Evolutionary conservation across 371 early-diverging fungal species (phyloP), one percentile per base, ranked within the genome.

Genomic region (Circinella umbellata): DNA sequence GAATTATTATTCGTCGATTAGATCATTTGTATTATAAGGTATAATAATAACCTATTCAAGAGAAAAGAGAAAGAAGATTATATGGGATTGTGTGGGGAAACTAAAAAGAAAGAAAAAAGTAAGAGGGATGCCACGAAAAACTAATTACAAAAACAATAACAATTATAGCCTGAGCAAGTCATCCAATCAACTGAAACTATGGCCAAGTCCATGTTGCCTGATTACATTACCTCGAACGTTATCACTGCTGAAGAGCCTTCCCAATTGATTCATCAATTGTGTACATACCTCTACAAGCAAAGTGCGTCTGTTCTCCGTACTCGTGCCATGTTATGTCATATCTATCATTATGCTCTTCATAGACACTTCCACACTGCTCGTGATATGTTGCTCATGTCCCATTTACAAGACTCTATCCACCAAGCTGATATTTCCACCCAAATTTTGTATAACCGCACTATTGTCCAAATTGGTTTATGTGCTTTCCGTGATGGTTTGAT

Each of bases 21-120:
- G 98, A 98, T 81, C 98, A 97, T 80, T 76, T 98, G 69, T 97
- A 98, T 90, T 96, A 94, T 89, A 97, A 98, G 90, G 88, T 85
- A 73, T 10, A 34, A 6, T 53, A 27, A 4, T 57, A 27, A 57
- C 1, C 6, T 18, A 34, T 6, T 34, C 18, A 5, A 1, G 27
- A 57, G 6, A 10, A 57, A 27, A 34, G 3, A 15, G 42, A 42
- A 9, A 42, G 6, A 42, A 9, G 42, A 27, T 27, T 42, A 42
- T 42, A 42, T 42, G 11, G 11, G 42, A 42, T 42, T 1, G 42
- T 1, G 42, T 9, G 11, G 42, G 42, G 11, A 42, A 42, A 11
- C 3, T 9, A 42, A 11, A 11, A 42, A 42, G 3, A 6, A 42
- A 27, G 27, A 27, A 27, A 27, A 27, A 27, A 27, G 27, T 27